Percentiles rank a stretch among this genome's conserved stretches.
These are phyloP conservation scores for Colletotrichum orbiculare DNA, from an alignment of 2,329 filamentous ascomycete species.

Conservation along the genomic window DNA sequence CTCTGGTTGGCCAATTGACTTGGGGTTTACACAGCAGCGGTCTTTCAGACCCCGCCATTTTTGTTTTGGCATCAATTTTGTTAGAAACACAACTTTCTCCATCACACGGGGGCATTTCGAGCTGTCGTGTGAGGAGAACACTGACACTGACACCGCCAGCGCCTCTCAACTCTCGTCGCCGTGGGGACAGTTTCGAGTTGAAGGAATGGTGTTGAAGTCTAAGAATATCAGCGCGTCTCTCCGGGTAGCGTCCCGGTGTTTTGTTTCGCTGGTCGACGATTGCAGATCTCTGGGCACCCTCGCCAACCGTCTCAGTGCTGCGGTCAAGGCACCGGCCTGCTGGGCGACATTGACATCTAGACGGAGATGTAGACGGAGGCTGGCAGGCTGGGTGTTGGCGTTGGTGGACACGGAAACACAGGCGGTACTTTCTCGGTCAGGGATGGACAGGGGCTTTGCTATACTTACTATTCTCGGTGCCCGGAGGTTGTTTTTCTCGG, in stretches of 20 bases:
- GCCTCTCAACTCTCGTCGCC: slow-evolving; percentile 12
- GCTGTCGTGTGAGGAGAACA: slow-evolving; percentile 10
- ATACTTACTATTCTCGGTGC: slow-evolving; percentile 23
- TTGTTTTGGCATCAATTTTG: slow-evolving; percentile 9
- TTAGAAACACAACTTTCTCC: slow-evolving; percentile 3
- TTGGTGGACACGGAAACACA: slow-evolving; percentile 20
- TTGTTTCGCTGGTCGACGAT: slow-evolving; percentile 26
- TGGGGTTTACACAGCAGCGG: slow-evolving; percentile 9
- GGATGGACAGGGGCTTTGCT: slow-evolving; percentile 14
- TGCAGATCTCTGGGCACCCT: slow-evolving; percentile 31
- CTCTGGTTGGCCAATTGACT: slow-evolving; percentile 47
- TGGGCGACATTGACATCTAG: neutral
- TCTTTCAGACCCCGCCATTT: slow-evolving; percentile 24
- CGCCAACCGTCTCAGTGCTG: slow-evolving; percentile 29
- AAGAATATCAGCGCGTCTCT: slow-evolving; percentile 26
- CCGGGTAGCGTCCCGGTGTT: slow-evolving; percentile 4
- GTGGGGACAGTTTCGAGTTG: neutral
- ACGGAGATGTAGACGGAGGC: neutral
- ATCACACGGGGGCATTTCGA: neutral
- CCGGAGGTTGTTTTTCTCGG: slow-evolving; percentile 12
- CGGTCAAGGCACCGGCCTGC: slow-evolving; percentile 27
- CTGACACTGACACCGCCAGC: slow-evolving; percentile 10
- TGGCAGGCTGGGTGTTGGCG: too few species aligned
- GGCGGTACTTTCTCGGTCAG: slow-evolving; percentile 16
- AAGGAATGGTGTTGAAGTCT: neutral